phyloP scores from a whole-genome alignment of 495 filamentous ascomycete genomes.

The Hypoxylon crocopeplum region DNA sequence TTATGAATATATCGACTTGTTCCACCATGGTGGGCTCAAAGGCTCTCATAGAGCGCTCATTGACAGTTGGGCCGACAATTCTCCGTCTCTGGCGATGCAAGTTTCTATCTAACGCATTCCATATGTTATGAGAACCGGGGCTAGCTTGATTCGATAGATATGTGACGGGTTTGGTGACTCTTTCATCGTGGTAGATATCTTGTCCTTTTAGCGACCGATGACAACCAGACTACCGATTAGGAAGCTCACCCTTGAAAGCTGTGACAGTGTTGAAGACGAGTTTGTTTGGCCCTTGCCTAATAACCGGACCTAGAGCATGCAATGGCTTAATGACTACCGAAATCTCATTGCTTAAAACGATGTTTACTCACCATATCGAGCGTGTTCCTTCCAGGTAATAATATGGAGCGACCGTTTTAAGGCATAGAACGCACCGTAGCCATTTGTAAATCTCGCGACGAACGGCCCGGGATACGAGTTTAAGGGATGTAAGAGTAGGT shows the following conservation, averaged over 20 bases:
- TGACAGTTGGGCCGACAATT: conserved; percentile 14
- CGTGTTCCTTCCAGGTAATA: conserved; percentile 8
- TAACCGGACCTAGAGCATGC: conserved; percentile 12
- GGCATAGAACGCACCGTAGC: conserved; percentile 11
- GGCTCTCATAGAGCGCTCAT: conserved; percentile 20
- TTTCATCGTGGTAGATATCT: conserved; percentile 18
- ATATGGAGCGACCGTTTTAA: conserved; percentile 12
- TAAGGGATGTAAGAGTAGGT: conserved; percentile 11
- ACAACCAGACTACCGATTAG: neutral
- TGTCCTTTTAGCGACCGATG: neutral
- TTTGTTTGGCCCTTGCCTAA: conserved; percentile 31
- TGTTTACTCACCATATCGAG: conserved; percentile 14
- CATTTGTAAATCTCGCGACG: conserved; percentile 5
- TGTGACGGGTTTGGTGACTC: conserved; percentile 7
- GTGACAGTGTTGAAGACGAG: conserved; percentile 30
- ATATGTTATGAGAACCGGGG: conserved; percentile 1
- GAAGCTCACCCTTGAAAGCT: conserved; percentile 22
- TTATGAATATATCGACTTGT: conserved; percentile 19
- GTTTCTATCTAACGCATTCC: conserved; percentile 8
- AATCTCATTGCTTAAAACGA: neutral
- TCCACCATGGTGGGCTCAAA: conserved; percentile 26
- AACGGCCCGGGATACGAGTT: conserved; percentile 16
- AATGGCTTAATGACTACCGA: neutral
- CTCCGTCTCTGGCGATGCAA: conserved; percentile 17
- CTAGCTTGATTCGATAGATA: neutral